Conservation (phyloP, 2,329 filamentous ascomycete genomes). For the Alternaria triticimaculans region DNA sequence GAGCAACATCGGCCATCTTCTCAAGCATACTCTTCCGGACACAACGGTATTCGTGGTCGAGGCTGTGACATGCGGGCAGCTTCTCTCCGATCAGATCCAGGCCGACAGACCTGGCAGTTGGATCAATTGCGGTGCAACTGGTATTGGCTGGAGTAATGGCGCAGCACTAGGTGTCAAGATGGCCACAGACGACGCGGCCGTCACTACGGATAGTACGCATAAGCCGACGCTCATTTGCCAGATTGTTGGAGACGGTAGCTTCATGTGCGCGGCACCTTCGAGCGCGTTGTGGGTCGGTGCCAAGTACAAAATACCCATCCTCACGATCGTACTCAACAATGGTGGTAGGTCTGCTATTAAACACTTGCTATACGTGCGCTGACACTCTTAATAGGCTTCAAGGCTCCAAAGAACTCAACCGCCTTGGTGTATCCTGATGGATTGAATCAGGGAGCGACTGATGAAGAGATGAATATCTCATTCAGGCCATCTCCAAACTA, state of each 20-base stretch:
- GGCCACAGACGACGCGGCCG: background rate
- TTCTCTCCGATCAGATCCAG: background rate
- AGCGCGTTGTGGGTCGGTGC: background rate
- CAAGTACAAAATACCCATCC: background rate
- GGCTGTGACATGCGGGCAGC: background rate
- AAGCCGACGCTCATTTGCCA: background rate
- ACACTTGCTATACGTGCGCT: background rate
- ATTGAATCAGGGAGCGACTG: background rate
- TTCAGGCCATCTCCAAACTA: background rate
- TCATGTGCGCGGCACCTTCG: background rate
- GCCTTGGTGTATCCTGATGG: background rate
- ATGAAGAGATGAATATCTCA: background rate
- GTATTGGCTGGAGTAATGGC: background rate
- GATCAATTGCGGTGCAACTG: background rate
- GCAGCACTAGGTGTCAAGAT: background rate
- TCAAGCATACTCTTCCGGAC: background rate
- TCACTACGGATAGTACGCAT: background rate
- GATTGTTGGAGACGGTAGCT: background rate
- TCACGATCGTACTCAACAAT: background rate
- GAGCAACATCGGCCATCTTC: background rate
- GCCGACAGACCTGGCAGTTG: background rate
- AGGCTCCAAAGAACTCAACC: background rate
- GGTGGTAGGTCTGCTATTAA: background rate
- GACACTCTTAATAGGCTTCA: background rate
- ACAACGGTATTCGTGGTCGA: background rate